Percentiles rank a stretch among this genome's conserved stretches.
These are phyloP conservation scores for Prunus campanulata DNA, from an alignment of 306 rosid species.

Conservation along the genomic window DNA sequence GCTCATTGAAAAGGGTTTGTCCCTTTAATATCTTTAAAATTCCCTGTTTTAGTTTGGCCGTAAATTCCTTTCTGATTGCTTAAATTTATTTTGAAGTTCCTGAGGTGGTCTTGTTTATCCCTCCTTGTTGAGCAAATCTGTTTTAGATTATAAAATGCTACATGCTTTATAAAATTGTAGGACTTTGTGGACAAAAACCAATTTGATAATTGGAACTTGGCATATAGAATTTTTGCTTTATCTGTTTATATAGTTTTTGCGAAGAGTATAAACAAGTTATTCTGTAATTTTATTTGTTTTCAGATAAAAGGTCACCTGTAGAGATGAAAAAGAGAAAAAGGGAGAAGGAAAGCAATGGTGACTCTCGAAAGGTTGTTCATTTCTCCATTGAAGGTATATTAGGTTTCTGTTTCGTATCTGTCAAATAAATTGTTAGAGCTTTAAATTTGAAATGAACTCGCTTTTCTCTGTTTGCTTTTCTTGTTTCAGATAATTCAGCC, in stretches of 20 bases:
- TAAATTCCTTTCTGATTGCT: not conserved
- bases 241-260: not conserved
- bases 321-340: conserved; percentile 43
- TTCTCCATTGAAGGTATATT: conserved; percentile 34
- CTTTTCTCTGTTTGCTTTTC: not conserved
- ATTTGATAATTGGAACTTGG: not conserved
- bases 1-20: conserved; percentile 9
- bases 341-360: conserved; percentile 26
- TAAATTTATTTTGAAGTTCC: not conserved
- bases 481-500: conserved; percentile 30
- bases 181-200: not conserved
- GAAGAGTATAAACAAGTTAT: not conserved
- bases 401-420: not conserved
- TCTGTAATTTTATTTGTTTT: not conserved
- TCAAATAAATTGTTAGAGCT: not conserved
- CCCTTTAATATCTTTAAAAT: not conserved
- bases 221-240: not conserved
- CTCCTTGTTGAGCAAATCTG: not conserved
- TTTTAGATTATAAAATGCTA: not conserved
- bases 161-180: not conserved
- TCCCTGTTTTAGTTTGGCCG: not conserved
- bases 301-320: conserved; percentile 1
- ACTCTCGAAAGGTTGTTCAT: conserved; percentile 13
- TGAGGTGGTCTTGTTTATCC: not conserved
- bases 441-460: conserved; percentile 1